Percentiles rank a stretch among this genome's conserved stretches.
Conservation (phyloP, 164 flowering plant species). For the Stephania yunnanensis region DNA sequence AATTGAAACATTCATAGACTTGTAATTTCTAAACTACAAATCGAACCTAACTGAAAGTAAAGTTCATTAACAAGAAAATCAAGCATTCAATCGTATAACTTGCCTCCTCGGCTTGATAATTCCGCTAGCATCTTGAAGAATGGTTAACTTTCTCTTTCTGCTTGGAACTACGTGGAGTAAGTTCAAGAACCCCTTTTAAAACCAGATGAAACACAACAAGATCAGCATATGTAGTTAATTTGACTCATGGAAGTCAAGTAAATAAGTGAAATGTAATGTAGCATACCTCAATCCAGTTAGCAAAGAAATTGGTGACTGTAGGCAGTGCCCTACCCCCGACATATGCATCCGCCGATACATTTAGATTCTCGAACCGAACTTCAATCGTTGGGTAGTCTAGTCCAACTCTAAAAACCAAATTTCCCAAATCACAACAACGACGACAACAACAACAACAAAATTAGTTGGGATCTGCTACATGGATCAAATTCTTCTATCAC, state of each 20-base stretch:
- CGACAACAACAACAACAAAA: too few species aligned
- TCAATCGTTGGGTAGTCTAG: conserved; percentile 41
- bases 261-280: too few species aligned
- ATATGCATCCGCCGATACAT: conserved; percentile 48
- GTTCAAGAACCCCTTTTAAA: conserved; percentile 39
- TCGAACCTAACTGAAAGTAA: not conserved
- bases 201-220: not conserved
- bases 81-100: not conserved
- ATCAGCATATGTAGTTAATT: not conserved
- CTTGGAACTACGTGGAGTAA: conserved; percentile 48
- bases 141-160: conserved; percentile 35
- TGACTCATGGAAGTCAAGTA: not conserved
- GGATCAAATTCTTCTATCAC: too few species aligned
- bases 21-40: not conserved
- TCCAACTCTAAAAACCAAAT: conserved; percentile 30
- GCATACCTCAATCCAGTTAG: conserved; percentile 50
- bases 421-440: too few species aligned
- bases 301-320: conserved; percentile 39
- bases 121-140: conserved; percentile 55
- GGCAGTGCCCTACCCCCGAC: conserved; percentile 65
- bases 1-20: not conserved
- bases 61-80: not conserved
- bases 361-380: conserved; percentile 35
- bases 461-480: too few species aligned
- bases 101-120: conserved; percentile 54